Conservation (phyloP, 495 filamentous ascomycete species). For the Sordaria brevicollis region DNA sequence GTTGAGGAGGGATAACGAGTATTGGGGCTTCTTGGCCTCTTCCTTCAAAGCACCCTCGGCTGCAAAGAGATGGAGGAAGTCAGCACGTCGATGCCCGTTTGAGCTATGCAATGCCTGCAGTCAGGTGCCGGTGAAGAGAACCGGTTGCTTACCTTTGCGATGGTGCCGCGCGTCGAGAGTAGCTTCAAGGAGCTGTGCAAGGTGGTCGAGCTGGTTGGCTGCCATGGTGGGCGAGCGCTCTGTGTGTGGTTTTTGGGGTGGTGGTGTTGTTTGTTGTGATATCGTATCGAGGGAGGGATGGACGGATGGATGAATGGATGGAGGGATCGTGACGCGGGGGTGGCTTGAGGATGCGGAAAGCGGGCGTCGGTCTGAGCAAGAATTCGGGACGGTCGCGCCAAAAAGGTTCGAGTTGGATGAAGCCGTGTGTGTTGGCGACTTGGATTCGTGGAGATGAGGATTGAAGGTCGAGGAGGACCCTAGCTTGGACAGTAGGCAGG, state of each 20-base stretch:
- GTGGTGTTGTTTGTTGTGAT: not conserved
- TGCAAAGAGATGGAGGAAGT: conserved; percentile 24
- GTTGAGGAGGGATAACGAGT: conserved; percentile 77
- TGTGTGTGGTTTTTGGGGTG: not conserved
- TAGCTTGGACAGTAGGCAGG: not conserved
- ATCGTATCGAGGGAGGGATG: not conserved
- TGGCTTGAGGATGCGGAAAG: not conserved
- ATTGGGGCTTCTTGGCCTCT: conserved; percentile 70
- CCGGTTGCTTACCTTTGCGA: conserved; percentile 61
- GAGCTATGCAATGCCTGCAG: not conserved
- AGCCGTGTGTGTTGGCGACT: not conserved
- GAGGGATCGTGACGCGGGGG: not conserved
- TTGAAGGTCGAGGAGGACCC: not conserved
- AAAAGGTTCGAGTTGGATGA: not conserved
- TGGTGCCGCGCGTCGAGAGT: conserved; percentile 77
- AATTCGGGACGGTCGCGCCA: not conserved
- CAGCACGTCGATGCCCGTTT: not conserved
- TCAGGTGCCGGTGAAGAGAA: not conserved
- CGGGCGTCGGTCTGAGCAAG: not conserved
- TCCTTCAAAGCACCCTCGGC: conserved; percentile 69
- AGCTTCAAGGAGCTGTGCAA: conserved; percentile 72
- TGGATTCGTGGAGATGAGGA: not conserved
- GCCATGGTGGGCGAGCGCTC: conserved; percentile 49
- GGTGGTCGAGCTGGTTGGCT: conserved; percentile 54
- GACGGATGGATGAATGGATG: not conserved